Evolutionary conservation across 148 eudicot genomes (phyloP).

Genomic region (Amaranthus hypochondriacus): DNA sequence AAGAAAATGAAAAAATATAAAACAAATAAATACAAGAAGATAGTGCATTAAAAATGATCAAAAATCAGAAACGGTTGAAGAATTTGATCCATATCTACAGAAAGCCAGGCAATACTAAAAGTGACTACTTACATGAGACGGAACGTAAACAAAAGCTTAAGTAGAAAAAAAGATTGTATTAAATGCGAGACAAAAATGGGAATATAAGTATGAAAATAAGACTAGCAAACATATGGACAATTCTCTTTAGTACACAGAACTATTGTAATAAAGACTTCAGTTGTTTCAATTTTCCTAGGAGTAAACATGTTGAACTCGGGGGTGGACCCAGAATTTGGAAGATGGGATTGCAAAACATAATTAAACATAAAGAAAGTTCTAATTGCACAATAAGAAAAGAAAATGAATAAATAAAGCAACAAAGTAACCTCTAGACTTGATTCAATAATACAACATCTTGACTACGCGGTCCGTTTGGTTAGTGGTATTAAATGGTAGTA

Average conservation of each 20-base stretch:
- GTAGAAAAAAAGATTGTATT: background rate
- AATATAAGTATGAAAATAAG: background rate
- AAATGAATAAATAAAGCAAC: no score
- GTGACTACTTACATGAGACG: background rate
- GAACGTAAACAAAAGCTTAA: background rate
- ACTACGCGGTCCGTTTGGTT: no score
- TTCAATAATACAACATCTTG: no score
- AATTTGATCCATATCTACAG: background rate
- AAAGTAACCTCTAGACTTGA: no score
- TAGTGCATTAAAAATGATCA: background rate
- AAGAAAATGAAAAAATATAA: background rate
- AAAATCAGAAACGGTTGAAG: background rate
- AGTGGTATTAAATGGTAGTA: no score
- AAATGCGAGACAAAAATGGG: background rate
- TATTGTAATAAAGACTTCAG: background rate
- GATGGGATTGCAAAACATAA: no score
- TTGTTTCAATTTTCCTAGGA: background rate
- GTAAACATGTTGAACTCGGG: no score
- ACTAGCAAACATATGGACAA: background rate
- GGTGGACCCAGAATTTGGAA: no score
- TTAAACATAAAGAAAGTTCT: no score
- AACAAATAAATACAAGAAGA: background rate
- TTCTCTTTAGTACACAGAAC: background rate
- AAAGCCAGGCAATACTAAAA: background rate
- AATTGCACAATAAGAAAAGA: no score